Evolutionary conservation across 345 rosid species (phyloP).

Genomic region (Moringa oleifera): DNA sequence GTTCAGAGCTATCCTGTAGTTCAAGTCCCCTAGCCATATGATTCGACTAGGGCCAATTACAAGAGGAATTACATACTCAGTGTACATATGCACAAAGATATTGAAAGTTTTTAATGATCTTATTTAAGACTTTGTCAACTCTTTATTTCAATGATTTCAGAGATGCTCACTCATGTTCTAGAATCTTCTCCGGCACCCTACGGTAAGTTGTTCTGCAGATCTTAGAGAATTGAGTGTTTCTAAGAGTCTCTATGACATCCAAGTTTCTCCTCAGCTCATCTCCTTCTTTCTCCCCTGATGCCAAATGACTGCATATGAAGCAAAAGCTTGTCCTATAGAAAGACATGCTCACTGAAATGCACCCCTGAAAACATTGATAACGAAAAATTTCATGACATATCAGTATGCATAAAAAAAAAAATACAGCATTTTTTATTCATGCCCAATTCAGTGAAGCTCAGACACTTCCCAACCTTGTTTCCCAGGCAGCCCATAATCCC

Average conservation of each 20-base stretch:
- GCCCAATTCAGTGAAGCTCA: no score
- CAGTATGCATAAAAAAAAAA: no score
- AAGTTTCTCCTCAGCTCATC: conserved; percentile 81
- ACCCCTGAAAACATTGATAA: conserved; percentile 61
- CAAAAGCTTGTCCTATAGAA: conserved; percentile 84
- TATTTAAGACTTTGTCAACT: neutral
- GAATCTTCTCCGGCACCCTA: conserved; percentile 61
- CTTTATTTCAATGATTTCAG: neutral
- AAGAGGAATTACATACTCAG: conserved; percentile 2
- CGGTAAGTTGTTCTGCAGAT: conserved; percentile 49
- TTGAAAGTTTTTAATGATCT: neutral
- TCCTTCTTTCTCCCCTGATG: conserved; percentile 96
- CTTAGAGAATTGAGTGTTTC: conserved; percentile 72
- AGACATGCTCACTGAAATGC: conserved; percentile 82
- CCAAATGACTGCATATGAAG: conserved; percentile 88
- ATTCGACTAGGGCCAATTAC: conserved; percentile 45
- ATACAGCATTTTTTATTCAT: no score
- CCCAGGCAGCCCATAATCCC: conserved; percentile 94
- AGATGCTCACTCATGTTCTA: conserved; percentile 68
- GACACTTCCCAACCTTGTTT: conserved; percentile 54
- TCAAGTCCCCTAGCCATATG: conserved; percentile 92
- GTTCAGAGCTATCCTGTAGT: conserved; percentile 85
- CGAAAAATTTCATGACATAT: neutral
- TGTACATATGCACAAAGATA: neutral
- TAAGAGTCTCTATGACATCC: conserved; percentile 77